Percentiles rank a stretch among this genome's conserved stretches.
phyloP scores from a whole-genome alignment of 192 early-diverging fungal genomes.

The Backusella luteola region DNA sequence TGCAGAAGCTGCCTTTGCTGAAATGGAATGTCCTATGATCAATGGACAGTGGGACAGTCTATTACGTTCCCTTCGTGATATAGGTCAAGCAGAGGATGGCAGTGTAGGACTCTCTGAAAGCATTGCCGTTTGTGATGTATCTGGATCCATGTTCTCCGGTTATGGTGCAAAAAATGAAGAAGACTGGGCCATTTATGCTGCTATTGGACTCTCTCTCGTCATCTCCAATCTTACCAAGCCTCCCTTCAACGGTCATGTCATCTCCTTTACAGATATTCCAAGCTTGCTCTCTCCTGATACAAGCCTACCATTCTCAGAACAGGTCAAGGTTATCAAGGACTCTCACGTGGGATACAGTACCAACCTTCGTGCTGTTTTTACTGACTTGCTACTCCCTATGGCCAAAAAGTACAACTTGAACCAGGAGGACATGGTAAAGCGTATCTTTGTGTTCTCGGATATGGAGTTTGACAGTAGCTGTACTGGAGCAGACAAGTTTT shows the following conservation, averaged over 20 bases:
- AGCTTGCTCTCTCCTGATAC: conserved; percentile 24
- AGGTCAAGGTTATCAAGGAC: conserved; percentile 20
- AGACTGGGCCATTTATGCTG: conserved; percentile 34
- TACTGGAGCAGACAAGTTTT: not conserved
- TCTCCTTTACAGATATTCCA: conserved; percentile 43
- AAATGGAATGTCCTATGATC: not conserved
- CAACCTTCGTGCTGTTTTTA: conserved; percentile 40
- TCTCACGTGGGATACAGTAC: conserved; percentile 37
- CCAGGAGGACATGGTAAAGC: conserved; percentile 49
- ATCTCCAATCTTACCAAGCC: conserved; percentile 36
- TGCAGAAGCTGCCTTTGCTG: not conserved
- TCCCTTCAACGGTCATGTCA: conserved; percentile 41
- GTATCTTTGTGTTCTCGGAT: conserved; percentile 50
- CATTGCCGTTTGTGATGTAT: conserved; percentile 49
- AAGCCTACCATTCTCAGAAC: conserved; percentile 22
- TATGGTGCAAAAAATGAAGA: too few relatives aligned
- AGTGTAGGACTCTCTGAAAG: conserved; percentile 26
- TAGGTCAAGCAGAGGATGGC: not conserved
- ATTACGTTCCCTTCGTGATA: not conserved
- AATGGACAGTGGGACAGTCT: conserved; percentile 20
- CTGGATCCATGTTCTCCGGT: conserved; percentile 37
- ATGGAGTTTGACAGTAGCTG: conserved; percentile 44
- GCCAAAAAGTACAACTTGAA: conserved; percentile 34
- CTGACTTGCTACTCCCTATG: conserved; percentile 30
- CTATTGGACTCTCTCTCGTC: conserved; percentile 43